phyloP scores from a whole-genome alignment of 345 rosid genomes.

The Euphorbia lathyris region DNA sequence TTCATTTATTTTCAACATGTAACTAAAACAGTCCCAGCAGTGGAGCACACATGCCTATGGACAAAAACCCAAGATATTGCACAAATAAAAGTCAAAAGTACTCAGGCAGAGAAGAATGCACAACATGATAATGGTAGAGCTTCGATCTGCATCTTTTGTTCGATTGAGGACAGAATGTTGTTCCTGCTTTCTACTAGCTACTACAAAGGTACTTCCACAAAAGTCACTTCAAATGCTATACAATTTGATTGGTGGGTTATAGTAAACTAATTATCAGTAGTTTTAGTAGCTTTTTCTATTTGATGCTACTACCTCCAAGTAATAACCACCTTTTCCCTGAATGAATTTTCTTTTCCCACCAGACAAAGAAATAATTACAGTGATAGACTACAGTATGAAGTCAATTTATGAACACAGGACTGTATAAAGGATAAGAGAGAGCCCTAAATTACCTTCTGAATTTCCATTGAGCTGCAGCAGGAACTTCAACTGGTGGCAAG shows the following conservation, averaged over 20 bases:
- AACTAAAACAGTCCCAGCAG: too few relatives aligned
- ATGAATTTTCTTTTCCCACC: background rate
- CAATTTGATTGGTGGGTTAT: background rate
- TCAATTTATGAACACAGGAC: background rate
- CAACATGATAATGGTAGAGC: background rate
- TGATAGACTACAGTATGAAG: background rate
- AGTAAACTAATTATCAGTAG: background rate
- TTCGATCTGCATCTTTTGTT: background rate
- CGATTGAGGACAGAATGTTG: background rate
- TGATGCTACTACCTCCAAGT: background rate
- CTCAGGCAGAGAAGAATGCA: background rate
- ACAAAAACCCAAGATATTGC: too few relatives aligned
- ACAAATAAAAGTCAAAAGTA: too few relatives aligned
- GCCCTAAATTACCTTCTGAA: constrained; percentile 61
- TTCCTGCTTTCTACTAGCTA: background rate
- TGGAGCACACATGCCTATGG: too few relatives aligned
- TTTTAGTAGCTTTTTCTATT: background rate
- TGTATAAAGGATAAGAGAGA: too few relatives aligned
- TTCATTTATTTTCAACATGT: too few relatives aligned
- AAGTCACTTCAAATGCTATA: background rate
- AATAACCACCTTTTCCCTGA: background rate
- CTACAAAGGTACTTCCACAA: background rate
- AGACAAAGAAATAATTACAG: background rate
- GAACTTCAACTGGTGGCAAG: constrained; percentile 92
- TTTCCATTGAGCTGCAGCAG: constrained; percentile 92